phyloP scores from a whole-genome alignment of 164 flowering plant genomes.

The Magnolia changhungtana region DNA sequence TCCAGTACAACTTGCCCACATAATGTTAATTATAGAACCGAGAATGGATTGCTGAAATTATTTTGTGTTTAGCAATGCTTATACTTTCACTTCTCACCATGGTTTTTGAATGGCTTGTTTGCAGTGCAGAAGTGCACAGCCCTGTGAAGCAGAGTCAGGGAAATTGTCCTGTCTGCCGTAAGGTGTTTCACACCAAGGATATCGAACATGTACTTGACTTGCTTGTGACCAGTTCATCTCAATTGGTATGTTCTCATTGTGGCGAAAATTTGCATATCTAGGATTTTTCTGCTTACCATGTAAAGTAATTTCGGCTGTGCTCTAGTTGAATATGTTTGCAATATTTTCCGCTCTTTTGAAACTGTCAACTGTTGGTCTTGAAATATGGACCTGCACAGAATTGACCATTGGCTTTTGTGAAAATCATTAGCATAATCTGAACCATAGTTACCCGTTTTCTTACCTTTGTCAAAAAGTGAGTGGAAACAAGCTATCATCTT shows the following conservation, averaged over 20 bases:
- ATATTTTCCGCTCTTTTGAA: background rate
- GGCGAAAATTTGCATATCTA: background rate
- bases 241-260: constrained; percentile 41
- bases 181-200: constrained; percentile 62
- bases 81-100: background rate
- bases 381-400: background rate
- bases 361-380: background rate
- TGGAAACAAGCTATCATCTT: no score
- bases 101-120: background rate
- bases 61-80: no score
- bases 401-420: no score
- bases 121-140: constrained; percentile 25
- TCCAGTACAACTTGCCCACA: no score
- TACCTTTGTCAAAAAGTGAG: no score
- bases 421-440: no score
- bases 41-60: no score
- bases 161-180: constrained; percentile 84
- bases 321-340: background rate
- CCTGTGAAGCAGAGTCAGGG: constrained; percentile 33
- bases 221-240: constrained; percentile 36
- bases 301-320: background rate
- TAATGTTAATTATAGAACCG: no score
- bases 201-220: constrained; percentile 75
- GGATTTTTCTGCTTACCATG: background rate
- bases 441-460: no score